These are phyloP conservation scores for Trichoderma gracile DNA, from an alignment of 2,329 filamentous ascomycete genomes.

Conservation along the genomic window DNA sequence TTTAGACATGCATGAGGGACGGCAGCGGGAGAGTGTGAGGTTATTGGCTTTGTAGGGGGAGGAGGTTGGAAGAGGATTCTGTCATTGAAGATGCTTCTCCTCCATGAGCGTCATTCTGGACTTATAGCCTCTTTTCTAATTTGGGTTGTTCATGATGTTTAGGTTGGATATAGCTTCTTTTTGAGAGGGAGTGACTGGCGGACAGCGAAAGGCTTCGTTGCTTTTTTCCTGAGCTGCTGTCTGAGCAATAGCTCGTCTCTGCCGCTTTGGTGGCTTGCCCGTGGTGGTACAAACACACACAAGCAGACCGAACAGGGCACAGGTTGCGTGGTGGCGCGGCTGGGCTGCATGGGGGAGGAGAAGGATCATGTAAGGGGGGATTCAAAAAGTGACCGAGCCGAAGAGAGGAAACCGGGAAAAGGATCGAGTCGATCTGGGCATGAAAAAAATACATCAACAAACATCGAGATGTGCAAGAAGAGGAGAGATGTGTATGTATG, in stretches of 20 bases:
- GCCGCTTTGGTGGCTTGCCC: neutral
- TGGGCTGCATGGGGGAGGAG: neutral
- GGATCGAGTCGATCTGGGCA: neutral
- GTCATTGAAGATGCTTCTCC: no score
- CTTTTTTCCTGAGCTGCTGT: no score
- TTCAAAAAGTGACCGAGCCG: neutral
- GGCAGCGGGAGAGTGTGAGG: neutral
- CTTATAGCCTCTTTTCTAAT: no score
- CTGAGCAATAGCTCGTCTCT: neutral
- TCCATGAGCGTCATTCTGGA: no score
- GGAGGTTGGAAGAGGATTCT: no score
- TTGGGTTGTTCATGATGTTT: no score
- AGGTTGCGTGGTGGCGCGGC: neutral
- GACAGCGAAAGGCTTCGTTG: no score
- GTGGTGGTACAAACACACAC: neutral
- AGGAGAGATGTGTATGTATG: neutral
- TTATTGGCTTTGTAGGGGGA: neutral
- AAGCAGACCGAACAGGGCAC: neutral
- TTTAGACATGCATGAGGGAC: neutral
- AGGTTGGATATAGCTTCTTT: no score
- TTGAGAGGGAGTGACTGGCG: no score
- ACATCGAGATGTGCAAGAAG: neutral
- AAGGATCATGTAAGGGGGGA: constrained; percentile 1
- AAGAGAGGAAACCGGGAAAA: neutral
- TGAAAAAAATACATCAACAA: neutral